These are phyloP conservation scores for Paecilomyces dactylethromorphus DNA, from an alignment of 2,329 filamentous ascomycete species.

Conservation along the genomic window DNA sequence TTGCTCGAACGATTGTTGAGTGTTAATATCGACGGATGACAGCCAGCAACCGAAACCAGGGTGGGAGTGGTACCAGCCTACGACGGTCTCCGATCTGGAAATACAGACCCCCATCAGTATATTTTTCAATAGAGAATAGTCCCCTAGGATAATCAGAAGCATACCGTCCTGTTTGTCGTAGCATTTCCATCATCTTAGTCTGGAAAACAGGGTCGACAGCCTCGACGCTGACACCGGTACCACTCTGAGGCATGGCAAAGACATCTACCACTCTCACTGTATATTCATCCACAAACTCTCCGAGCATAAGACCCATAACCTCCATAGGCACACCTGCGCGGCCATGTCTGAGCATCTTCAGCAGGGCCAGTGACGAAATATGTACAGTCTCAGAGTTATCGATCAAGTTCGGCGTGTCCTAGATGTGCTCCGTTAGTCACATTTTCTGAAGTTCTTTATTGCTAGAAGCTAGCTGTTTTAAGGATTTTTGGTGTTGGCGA, in stretches of 20 bases:
- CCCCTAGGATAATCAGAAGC: conserved; percentile 15
- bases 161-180: conserved; percentile 91
- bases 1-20: conserved; percentile 99
- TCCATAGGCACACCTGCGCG: conserved; percentile 98
- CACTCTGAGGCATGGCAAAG: conserved; percentile 98
- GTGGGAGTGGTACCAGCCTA: conserved; percentile 99
- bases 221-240: conserved; percentile 96
- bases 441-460: neutral
- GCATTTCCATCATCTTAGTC: conserved; percentile 99
- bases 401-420: conserved; percentile 89
- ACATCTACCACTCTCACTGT: conserved; percentile 97
- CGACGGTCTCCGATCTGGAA: conserved; percentile 82
- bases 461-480: neutral
- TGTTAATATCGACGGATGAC: conserved; percentile 98
- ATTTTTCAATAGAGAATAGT: neutral
- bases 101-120: conserved; percentile 6
- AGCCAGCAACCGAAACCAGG: conserved; percentile 99
- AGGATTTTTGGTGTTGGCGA: neutral
- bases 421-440: conserved; percentile 3
- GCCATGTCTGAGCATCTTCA: conserved; percentile 98
- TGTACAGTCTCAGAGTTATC: conserved; percentile 99
- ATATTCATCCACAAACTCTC: conserved; percentile 98
- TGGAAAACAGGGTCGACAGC: conserved; percentile 98
- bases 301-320: conserved; percentile 98
- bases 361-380: conserved; percentile 90